Base-by-base conservation (phyloP, 768 basidiomycete species). In the Auricularia sp. region DNA sequence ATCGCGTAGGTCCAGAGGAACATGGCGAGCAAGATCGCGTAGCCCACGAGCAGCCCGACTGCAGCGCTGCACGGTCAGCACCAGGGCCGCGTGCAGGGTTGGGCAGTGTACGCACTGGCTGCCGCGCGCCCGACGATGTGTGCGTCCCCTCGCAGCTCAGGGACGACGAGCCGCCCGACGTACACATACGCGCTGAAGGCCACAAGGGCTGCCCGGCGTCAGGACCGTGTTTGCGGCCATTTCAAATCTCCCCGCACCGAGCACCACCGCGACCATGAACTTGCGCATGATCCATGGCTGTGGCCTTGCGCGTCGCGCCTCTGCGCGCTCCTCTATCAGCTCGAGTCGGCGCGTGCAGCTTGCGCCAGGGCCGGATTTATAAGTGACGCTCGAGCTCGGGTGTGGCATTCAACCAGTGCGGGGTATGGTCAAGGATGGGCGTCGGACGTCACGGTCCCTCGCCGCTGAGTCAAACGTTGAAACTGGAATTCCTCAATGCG, bases 211-310 rank as follows among this genome's bases (percentile, higher is more conserved):
- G 47, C 6, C 14, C 47, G 47, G 10, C 39, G 39, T 42, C 39
- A 42, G 39, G 39, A 39, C 8, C 39, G 39, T 42, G 39, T 42
- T 42, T 42, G 47, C 6, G 11, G 47, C 14, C 6, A 18, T 18
- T 8, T 1, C 11, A 51, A 51, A 5, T 13, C 11, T 10, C 86
- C 81, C 65, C 94, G 47, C 77, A 0, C 78, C 87, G 24, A 82
- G 16, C 0, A 85, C 81, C 2, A 94, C 62, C 3, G 75, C 79
- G 34, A 93, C 78, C 70, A 85, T 78, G 42, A 90, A 69, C 77
- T 94, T 94, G 73, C 81, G 83, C 33, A 83, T 79, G 62, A 89
- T 75, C 90, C 90, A 92, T 64, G 90, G 87, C 66, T 89, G 68
- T n/a, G 64, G 70, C 4, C 62, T 7, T 8, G 45, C 39, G 21